Evolutionary conservation across 1,284 basidiomycete genomes (phyloP).

Genomic region (Chalciporus sp.): DNA sequence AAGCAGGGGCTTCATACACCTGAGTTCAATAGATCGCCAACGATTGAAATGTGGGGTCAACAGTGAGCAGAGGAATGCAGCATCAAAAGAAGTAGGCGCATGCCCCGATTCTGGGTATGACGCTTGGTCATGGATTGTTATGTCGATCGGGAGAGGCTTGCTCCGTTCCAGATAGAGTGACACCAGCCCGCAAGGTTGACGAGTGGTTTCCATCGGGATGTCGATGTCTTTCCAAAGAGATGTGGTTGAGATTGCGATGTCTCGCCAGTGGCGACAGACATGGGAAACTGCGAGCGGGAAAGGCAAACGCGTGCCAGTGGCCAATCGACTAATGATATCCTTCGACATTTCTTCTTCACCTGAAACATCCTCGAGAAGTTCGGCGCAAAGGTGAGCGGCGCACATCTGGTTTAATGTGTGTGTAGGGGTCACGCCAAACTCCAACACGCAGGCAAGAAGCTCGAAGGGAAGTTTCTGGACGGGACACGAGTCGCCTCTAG

Average conservation of each 20-base stretch:
- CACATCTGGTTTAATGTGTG: background rate
- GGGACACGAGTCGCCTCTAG: background rate
- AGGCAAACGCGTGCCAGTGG: too few species aligned
- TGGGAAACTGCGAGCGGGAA: background rate
- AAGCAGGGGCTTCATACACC: too few species aligned
- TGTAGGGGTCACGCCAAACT: background rate
- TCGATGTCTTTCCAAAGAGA: background rate
- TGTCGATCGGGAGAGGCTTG: background rate
- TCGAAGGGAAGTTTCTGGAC: background rate
- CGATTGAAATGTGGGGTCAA: too few species aligned
- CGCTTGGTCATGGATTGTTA: background rate
- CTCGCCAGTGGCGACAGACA: background rate
- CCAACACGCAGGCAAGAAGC: background rate
- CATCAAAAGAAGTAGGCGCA: too few species aligned
- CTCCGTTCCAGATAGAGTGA: background rate
- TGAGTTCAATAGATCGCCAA: too few species aligned
- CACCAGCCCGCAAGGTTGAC: background rate
- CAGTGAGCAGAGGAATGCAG: background rate
- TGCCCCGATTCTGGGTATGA: too few species aligned
- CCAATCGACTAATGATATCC: background rate
- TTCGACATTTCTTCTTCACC: background rate
- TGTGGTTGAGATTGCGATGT: background rate
- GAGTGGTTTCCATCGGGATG: background rate
- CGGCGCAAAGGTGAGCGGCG: background rate
- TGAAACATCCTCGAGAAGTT: background rate